These are phyloP conservation scores for Prunus campanulata DNA, from an alignment of 306 rosid species.

Conservation along the genomic window DNA sequence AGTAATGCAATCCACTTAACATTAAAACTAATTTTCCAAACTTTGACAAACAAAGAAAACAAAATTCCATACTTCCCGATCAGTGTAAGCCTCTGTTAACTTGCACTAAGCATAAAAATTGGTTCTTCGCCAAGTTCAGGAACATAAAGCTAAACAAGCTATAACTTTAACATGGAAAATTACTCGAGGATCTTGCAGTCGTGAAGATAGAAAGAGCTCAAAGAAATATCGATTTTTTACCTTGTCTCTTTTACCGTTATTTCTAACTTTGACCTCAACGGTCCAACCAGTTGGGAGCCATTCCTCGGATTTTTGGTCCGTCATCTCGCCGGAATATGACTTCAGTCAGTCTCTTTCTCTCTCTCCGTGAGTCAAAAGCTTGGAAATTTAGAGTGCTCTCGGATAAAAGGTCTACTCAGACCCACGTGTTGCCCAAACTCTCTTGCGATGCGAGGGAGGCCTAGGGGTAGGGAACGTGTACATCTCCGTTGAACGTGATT, in stretches of 20 bases:
- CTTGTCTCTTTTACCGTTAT: slow-evolving; percentile 67
- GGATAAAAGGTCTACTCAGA: slow-evolving; percentile 20
- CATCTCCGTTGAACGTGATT: no score
- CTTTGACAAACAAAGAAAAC: neutral
- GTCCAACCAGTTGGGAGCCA: slow-evolving; percentile 75
- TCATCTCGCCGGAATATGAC: slow-evolving; percentile 40
- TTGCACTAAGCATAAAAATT: neutral
- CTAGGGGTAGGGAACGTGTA: no score
- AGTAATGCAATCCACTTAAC: neutral
- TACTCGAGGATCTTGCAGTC: neutral
- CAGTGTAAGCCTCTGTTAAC: neutral
- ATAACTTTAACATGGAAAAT: neutral
- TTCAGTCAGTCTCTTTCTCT: neutral
- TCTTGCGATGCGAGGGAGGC: neutral
- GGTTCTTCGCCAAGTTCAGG: slow-evolving; percentile 3
- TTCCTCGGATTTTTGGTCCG: slow-evolving; percentile 35
- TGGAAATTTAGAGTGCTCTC: neutral
- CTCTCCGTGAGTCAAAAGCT: slow-evolving; percentile 16
- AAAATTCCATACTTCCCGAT: neutral
- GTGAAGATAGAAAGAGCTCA: no score
- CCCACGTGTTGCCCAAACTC: slow-evolving; percentile 26
- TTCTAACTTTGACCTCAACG: slow-evolving; percentile 50
- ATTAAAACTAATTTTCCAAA: neutral
- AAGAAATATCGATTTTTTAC: slow-evolving; percentile 19
- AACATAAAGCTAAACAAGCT: neutral